Base-by-base conservation (phyloP, 2,329 filamentous ascomycete genomes). In the Penicillium palitans region DNA sequence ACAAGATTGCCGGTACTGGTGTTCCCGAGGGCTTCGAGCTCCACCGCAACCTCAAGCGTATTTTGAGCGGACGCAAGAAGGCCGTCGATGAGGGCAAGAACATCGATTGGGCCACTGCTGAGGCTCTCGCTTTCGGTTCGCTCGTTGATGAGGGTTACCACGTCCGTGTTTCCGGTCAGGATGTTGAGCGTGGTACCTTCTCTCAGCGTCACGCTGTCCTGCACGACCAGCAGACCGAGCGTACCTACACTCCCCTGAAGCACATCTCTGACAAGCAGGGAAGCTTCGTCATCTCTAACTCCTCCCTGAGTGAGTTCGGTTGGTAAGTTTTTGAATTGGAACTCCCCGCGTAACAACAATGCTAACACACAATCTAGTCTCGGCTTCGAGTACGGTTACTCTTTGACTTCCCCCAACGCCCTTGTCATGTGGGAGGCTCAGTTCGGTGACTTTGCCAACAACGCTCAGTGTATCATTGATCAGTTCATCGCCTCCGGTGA, bases 391-490 rank as follows among this genome's bases (percentile, higher is more conserved):
- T 99, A 99, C 72, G 95, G 95, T 61, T 99, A 99, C 83, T 99
- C 95, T 3, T 81, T 99, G 61, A 96, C 93, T 29, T 98, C 95
- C 31, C 95, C 95, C 58, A 96, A 97, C 74, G 93, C 95, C 39
- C 86, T 99, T 27, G 93, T 99, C 69, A 96, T 99, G 87, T 99
- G 95, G 95, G 95, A 99, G 81, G 95, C 95, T 39, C 95, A 99
- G 79, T 99, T 99, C 72, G 95, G 95, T 83, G 95, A 99, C 79
- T 99, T 99, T 72, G 95, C 95, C 83, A 99, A 99, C 85, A 99
- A 97, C 73, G 93, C 95, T 44, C 95, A 99, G 80, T 96, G 92
- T 76, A 96, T 99, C 78, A 96, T 99, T 72, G 95, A 99, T 77
- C 95, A 99, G 79, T 99, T 99, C 80, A 89, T 99, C 69, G 93